Conservation (phyloP, 176 grass and related monocot species). For the Areca catechu region DNA sequence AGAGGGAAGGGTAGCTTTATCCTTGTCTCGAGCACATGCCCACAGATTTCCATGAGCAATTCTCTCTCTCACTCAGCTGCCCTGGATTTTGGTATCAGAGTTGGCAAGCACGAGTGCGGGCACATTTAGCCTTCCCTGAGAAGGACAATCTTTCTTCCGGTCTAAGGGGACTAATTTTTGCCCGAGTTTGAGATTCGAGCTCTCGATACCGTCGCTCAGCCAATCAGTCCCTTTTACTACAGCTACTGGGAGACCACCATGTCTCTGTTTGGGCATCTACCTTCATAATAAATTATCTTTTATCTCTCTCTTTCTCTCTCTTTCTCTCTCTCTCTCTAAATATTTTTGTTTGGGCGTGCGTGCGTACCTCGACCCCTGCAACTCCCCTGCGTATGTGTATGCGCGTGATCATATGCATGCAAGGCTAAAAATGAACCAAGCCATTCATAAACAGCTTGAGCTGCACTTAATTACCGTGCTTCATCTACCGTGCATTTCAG, state of each 20-base stretch:
- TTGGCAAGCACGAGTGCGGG: not conserved
- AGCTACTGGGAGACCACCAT: not conserved
- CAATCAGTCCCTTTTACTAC: slow-evolving; percentile 14
- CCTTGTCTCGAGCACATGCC: not conserved
- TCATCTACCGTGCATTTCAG: no score
- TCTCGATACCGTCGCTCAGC: slow-evolving; percentile 36
- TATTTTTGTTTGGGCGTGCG: no score
- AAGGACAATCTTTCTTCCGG: not conserved
- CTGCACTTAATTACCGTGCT: no score
- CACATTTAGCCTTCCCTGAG: not conserved
- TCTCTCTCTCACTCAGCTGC: not conserved
- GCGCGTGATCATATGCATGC: no score
- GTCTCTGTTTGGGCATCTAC: not conserved
- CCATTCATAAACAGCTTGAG: no score
- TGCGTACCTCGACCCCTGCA: no score
- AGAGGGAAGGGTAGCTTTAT: not conserved
- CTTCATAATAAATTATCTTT: slow-evolving; percentile 10
- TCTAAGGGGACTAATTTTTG: not conserved
- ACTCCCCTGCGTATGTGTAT: no score
- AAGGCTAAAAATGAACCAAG: no score
- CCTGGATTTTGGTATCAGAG: not conserved
- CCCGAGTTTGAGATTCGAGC: slow-evolving; percentile 41
- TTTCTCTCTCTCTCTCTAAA: no score
- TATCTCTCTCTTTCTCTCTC: no score
- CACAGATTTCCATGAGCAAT: not conserved